These are phyloP conservation scores for Epicoccum sorghinum DNA, from an alignment of 2,329 filamentous ascomycete genomes.

Conservation along the genomic window DNA sequence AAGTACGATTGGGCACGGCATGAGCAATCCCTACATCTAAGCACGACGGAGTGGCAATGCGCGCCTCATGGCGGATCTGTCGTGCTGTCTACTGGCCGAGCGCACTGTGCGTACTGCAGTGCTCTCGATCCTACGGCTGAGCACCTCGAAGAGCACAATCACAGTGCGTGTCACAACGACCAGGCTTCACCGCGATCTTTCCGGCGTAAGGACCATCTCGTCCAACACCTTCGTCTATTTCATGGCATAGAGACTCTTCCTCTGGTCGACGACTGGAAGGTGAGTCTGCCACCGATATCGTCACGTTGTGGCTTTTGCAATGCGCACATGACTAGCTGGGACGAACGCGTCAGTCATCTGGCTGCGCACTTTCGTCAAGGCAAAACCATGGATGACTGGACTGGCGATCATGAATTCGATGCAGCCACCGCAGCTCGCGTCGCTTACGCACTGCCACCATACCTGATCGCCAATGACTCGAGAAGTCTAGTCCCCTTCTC, in stretches of 20 bases:
- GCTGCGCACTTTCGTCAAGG: conserved; percentile 34
- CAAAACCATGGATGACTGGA: conserved; percentile 35
- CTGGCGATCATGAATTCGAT: conserved; percentile 35
- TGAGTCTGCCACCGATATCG: conserved; percentile 26
- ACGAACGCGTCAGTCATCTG: conserved; percentile 32
- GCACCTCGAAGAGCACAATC: conserved; percentile 28
- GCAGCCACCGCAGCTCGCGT: conserved; percentile 50
- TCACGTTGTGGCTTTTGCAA: conserved; percentile 36
- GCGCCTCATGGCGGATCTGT: conserved; percentile 43
- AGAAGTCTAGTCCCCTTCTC: conserved; percentile 50
- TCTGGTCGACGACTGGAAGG: conserved; percentile 36
- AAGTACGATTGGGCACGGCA: conserved; percentile 40
- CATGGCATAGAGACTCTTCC: conserved; percentile 40
- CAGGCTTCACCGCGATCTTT: conserved; percentile 30
- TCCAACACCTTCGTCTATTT: conserved; percentile 35
- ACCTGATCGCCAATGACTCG: conserved; percentile 52
- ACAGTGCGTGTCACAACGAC: conserved; percentile 27
- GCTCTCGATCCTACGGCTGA: conserved; percentile 11
- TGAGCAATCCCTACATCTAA: conserved; percentile 37
- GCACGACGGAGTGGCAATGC: conserved; percentile 36
- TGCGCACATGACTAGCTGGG: conserved; percentile 26
- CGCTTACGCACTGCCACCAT: conserved; percentile 54
- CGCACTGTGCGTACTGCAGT: conserved; percentile 28
- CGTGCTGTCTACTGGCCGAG: conserved; percentile 55
- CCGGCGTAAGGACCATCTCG: conserved; percentile 38